Base-by-base conservation (phyloP, 768 basidiomycete species). In the Clitopilus passeckerianus region DNA sequence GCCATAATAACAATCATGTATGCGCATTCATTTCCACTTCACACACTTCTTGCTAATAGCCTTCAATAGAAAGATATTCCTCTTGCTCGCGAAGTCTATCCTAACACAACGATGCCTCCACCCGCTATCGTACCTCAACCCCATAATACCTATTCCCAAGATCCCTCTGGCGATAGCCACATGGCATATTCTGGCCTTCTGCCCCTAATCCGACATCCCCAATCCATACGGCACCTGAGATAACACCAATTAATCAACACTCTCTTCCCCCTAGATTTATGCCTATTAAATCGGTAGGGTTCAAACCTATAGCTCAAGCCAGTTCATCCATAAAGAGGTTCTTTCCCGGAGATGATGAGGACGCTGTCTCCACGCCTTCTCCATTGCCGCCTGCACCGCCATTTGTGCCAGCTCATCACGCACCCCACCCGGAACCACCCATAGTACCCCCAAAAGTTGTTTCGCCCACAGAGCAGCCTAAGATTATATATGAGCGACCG, bases 331-430 rank as follows among this genome's bases (percentile, higher is more conserved):
- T 95, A 53, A 89, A 87, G 69, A 81, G 79, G 65, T 94, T 94
- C 73, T 95, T 95, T 68, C 91, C 92, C 20, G 84, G 81, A 1
- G 91, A 93, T 54, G 91, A 93, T 20, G 89, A 90, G 18, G 89
- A 90, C 34, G 78, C 83, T 41, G 22, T 18, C 22, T 12, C 63
- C 77, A 79, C 33, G 65, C 67, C 57, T 69, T 68, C 30, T 60
- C 68, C n/a, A 66, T 70, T 44, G 53, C 61, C 33, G 60, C 44
- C 14, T 53, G 43, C 16, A 18, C 35, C 27, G 37, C 34, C 59
- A 24, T 43, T 59, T 50, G 24, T 57, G 23, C n/a, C 35, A 35
- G 43, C 27, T 18, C 12, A 50, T n/a, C 54, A 37, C 15, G 7
- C 54, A n/a, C 15, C n/a, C 27, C 54, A 18, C 9, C 27, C 24